These are phyloP conservation scores for Mallotus repandus DNA, from an alignment of 441 rosid species.

Conservation along the genomic window DNA sequence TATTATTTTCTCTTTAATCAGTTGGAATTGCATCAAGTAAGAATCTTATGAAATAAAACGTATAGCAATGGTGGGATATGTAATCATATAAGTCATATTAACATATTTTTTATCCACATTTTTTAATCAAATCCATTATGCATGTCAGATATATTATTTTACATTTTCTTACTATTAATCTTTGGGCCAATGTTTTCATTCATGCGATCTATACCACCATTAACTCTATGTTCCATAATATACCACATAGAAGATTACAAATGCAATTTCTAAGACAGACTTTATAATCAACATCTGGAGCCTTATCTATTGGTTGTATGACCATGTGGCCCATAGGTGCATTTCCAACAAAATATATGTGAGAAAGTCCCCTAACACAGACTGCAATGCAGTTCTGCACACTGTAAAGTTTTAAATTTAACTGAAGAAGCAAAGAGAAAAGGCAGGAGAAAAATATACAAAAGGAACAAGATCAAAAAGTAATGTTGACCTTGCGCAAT, in stretches of 20 bases:
- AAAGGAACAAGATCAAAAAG: neutral
- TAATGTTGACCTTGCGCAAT: slow-evolving; percentile 63
- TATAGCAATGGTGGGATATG: no score
- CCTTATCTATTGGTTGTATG: slow-evolving; percentile 41
- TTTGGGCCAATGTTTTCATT: no score
- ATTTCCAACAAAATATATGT: slow-evolving; percentile 88
- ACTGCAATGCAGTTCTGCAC: slow-evolving; percentile 85
- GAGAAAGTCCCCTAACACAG: slow-evolving; percentile 73
- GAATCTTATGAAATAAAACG: neutral
- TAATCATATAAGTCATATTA: no score
- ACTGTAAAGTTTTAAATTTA: slow-evolving; percentile 41
- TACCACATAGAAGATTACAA: neutral
- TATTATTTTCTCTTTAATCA: neutral
- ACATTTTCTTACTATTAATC: no score
- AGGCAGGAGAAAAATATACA: neutral
- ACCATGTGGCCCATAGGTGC: slow-evolving; percentile 94
- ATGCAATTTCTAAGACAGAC: slow-evolving; percentile 32
- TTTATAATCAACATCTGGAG: slow-evolving; percentile 50
- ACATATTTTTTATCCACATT: no score
- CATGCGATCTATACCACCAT: neutral
- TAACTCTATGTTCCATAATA: neutral
- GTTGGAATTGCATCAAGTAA: neutral
- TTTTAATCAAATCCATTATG: no score
- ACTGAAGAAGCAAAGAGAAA: slow-evolving; percentile 13
- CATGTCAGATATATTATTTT: no score